phyloP scores from a whole-genome alignment of 164 flowering plant genomes.

The Kalanchoe fedtschenkoi region DNA sequence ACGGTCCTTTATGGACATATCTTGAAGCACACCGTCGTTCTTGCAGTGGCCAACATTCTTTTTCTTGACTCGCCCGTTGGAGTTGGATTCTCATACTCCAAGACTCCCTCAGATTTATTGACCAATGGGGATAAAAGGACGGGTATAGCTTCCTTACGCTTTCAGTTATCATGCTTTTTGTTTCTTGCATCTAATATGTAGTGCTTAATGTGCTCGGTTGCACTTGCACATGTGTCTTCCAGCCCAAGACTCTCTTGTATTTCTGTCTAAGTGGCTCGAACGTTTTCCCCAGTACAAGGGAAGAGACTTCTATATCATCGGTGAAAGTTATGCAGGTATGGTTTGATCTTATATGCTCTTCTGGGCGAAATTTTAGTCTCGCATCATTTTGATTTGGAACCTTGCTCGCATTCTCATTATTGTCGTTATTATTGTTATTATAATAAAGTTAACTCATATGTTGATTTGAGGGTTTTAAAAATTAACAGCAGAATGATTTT shows the following conservation, averaged over 20 bases:
- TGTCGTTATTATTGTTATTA: too few species aligned
- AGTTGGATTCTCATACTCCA: constrained; percentile 80
- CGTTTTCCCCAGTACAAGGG: constrained; percentile 74
- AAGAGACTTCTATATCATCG: constrained; percentile 61
- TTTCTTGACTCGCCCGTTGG: constrained; percentile 86
- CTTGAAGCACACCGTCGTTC: background rate
- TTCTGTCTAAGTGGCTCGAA: constrained; percentile 64
- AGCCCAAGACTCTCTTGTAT: constrained; percentile 62
- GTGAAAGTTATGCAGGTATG: constrained; percentile 88
- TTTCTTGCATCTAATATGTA: background rate
- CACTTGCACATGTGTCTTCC: constrained; percentile 14
- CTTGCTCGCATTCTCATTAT: background rate
- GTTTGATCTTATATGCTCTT: background rate
- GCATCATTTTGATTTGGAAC: background rate
- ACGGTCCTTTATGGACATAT: background rate
- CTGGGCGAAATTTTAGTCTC: background rate
- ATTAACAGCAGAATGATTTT: too few species aligned
- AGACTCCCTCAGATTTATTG: constrained; percentile 47
- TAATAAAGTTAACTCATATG: background rate
- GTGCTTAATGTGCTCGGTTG: background rate
- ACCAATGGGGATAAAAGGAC: constrained; percentile 73
- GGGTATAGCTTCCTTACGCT: constrained; percentile 25
- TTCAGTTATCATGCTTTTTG: background rate
- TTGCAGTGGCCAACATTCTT: constrained; percentile 74
- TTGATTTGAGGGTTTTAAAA: too few species aligned